Percentiles rank a stretch among this genome's conserved stretches.
These are phyloP conservation scores for Eutrema salsugineum DNA, from an alignment of 441 rosid genomes.

Conservation along the genomic window DNA sequence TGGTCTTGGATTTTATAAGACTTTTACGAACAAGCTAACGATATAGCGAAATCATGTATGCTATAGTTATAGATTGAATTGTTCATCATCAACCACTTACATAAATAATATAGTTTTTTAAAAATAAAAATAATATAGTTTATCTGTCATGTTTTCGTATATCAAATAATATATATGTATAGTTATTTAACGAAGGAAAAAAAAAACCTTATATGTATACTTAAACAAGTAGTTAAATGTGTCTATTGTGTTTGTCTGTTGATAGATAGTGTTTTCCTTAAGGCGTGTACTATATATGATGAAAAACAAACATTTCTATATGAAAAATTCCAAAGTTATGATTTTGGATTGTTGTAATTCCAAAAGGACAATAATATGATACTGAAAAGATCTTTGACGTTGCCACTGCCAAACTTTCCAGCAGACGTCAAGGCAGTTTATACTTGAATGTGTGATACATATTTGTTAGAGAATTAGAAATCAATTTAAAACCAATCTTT, in stretches of 20 bases:
- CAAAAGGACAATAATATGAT: slow-evolving; percentile 11
- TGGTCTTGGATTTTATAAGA: no score
- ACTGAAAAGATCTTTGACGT: slow-evolving; percentile 29
- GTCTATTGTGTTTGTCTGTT: slow-evolving; percentile 6
- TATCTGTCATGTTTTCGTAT: neutral
- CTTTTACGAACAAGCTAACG: neutral
- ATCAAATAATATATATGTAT: no score
- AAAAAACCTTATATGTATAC: neutral
- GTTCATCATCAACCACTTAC: neutral
- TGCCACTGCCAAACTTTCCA: slow-evolving; percentile 22
- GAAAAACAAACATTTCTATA: slow-evolving; percentile 5
- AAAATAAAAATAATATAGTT: neutral
- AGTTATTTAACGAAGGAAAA: no score
- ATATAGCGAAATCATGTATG: neutral
- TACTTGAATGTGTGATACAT: slow-evolving; percentile 15
- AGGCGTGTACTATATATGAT: neutral
- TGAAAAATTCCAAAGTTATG: neutral
- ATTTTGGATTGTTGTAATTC: slow-evolving; percentile 9
- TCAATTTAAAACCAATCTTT: slow-evolving; percentile 12
- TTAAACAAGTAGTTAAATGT: neutral
- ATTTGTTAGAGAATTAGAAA: slow-evolving; percentile 10
- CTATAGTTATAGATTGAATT: neutral
- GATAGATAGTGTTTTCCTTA: neutral
- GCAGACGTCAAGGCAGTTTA: slow-evolving; percentile 17
- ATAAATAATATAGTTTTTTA: no score